Conservation (phyloP, 2,329 filamentous ascomycete genomes). For the Trichoderma harzianum region DNA sequence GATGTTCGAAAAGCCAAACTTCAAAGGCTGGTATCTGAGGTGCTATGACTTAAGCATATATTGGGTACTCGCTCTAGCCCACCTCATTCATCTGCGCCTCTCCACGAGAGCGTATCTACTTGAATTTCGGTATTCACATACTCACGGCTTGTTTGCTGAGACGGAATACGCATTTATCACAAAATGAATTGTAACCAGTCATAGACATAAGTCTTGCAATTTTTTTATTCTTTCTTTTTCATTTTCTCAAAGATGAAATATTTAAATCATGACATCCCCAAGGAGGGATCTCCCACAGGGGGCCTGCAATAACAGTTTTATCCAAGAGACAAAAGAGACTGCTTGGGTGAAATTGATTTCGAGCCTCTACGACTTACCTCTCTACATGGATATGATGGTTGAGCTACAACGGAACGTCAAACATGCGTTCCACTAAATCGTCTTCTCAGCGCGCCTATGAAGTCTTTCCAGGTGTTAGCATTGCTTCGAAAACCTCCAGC, state of each 20-base stretch:
- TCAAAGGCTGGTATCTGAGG: neutral
- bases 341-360: neutral
- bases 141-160: neutral
- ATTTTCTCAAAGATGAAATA: neutral
- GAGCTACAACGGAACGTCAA: neutral
- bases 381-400: neutral
- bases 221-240: neutral
- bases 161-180: neutral
- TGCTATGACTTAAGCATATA: neutral
- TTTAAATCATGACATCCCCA: neutral
- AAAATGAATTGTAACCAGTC: neutral
- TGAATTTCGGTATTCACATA: neutral
- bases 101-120: neutral
- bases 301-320: neutral
- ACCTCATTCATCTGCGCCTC: neutral
- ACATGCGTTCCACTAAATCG: neutral
- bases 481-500: neutral
- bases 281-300: neutral
- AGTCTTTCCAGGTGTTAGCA: slow-evolving; percentile 5
- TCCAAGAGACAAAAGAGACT: neutral
- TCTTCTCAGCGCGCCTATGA: neutral
- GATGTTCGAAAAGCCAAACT: neutral
- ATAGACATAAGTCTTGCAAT: neutral
- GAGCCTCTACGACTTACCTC: neutral
- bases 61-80: neutral